Base-by-base conservation (phyloP, 352 stramenopile genomes). In the Globisporangium parvum region DNA sequence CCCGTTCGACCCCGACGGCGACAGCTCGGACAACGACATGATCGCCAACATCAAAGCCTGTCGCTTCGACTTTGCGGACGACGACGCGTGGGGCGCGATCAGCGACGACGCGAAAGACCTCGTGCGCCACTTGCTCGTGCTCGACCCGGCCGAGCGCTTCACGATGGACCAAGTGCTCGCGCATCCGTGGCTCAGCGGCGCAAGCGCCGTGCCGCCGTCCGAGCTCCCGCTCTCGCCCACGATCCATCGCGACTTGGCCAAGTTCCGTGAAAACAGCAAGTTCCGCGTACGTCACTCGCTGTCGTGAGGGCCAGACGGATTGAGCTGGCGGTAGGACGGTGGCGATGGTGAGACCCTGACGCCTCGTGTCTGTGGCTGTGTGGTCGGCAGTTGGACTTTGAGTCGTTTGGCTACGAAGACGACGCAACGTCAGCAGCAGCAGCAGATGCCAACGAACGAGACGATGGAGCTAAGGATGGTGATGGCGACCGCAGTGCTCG, bases 1-100 rank as follows among this genome's bases (percentile, higher is more conserved):
- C 53, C 85, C 85, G 21, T 95, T 95, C 45, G 85, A 95, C 47
- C 80, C 80, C 0, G 59, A 84, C 28, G 83, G 83, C n/a, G 77
- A 77, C 9, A 59, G 79, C 24, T 83, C 83, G 51, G 84, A 93
- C 64, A 89, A 75, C 51, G 76, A 89, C 26, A 93, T 95, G 77
- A 88, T 93, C 53, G 77, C 76, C 5, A 78, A 71, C 59, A 92
- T 93, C 53, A 89, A 90, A 50, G 69, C 66, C 20, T 89, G 83
- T 57, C 69, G 62, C 39, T 95, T 81, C n/a, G 70, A 85, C 57
- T 91, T 91, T 58, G 69, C 83, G 28, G 75, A 88, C 54, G 74
- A 84, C 23, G 77, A 87, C 33, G 70, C 69, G 3, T 95, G 85
- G 83, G 58, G 55, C 0, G 77, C 64, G 2, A 92, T 93, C 39